These are phyloP conservation scores for Globisporangium yorkense DNA, from an alignment of 352 stramenopile genomes.

Conservation along the genomic window DNA sequence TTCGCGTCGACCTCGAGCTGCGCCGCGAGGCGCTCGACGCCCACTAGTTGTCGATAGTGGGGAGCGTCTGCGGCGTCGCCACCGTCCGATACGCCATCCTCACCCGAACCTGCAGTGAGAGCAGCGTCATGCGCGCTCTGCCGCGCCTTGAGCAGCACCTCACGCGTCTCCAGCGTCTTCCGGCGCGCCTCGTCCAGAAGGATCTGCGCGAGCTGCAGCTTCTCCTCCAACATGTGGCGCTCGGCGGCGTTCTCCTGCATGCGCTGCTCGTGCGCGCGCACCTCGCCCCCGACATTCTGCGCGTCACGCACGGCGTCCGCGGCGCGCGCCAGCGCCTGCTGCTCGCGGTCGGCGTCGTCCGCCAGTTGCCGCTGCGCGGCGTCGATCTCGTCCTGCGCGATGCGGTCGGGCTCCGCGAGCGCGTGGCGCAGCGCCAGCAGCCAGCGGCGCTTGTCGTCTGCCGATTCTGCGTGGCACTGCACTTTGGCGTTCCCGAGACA, in stretches of 20 bases:
- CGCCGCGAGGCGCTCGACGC: constrained; percentile 37
- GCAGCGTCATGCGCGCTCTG: constrained; percentile 31
- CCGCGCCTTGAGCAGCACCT: constrained; percentile 24
- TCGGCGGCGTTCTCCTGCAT: constrained; percentile 29
- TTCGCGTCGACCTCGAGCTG: constrained; percentile 52
- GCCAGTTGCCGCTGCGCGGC: constrained; percentile 52
- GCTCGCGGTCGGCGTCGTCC: constrained; percentile 29
- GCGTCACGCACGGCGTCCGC: constrained; percentile 40
- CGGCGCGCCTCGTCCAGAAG: constrained; percentile 24
- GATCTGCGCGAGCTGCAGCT: constrained; percentile 19
- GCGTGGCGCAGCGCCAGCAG: constrained; percentile 51
- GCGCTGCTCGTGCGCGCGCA: constrained; percentile 18
- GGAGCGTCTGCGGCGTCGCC: constrained; percentile 6
- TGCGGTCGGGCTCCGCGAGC: constrained; percentile 63
- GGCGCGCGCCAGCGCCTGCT: constrained; percentile 35
- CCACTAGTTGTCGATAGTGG: constrained; percentile 7
- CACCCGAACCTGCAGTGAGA: constrained; percentile 3
- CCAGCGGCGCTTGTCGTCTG: constrained; percentile 49
- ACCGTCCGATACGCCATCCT: constrained; percentile 6
- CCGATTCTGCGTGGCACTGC: constrained; percentile 52
- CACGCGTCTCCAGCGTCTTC: constrained; percentile 18
- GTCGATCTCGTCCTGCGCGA: constrained; percentile 71
- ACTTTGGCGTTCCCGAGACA: constrained; percentile 40
- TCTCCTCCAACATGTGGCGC: constrained; percentile 20
- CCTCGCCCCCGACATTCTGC: constrained; percentile 22